Conservation (phyloP, 495 filamentous ascomycete species). For the Niebla homalea region DNA sequence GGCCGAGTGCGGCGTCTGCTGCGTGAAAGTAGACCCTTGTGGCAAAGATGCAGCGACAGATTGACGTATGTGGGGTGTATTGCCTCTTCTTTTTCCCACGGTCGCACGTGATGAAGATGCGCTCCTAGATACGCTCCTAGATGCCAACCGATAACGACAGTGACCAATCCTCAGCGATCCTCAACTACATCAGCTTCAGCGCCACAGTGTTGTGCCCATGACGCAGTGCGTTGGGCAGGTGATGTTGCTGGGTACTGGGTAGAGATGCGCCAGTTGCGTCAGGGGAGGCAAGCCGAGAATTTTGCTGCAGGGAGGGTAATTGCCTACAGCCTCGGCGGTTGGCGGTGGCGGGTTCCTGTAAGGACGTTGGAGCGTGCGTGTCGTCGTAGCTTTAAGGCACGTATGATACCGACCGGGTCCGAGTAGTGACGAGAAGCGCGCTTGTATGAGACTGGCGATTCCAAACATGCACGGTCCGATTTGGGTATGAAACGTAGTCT, state of each 20-base stretch:
- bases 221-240: conserved; percentile 2
- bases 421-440: not conserved
- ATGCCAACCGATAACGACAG: conserved; percentile 1
- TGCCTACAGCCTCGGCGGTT: not conserved
- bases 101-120: conserved; percentile 6
- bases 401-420: not conserved
- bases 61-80: not conserved
- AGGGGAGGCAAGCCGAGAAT: conserved; percentile 2
- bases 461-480: not conserved
- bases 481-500: conserved; percentile 10
- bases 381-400: not conserved
- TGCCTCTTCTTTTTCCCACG: not conserved
- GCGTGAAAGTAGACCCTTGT: not conserved
- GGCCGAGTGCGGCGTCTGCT: not conserved
- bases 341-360: not conserved
- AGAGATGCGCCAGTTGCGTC: conserved; percentile 2
- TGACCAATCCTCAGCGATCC: not conserved
- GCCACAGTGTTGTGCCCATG: conserved; percentile 5
- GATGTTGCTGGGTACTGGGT: not conserved
- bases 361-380: not conserved
- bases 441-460: not conserved
- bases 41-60: too few species aligned
- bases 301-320: conserved; percentile 1
- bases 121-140: not conserved
- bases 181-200: not conserved